Conservation (phyloP, 2,329 filamentous ascomycete species). For the Fusarium verrucosum region DNA sequence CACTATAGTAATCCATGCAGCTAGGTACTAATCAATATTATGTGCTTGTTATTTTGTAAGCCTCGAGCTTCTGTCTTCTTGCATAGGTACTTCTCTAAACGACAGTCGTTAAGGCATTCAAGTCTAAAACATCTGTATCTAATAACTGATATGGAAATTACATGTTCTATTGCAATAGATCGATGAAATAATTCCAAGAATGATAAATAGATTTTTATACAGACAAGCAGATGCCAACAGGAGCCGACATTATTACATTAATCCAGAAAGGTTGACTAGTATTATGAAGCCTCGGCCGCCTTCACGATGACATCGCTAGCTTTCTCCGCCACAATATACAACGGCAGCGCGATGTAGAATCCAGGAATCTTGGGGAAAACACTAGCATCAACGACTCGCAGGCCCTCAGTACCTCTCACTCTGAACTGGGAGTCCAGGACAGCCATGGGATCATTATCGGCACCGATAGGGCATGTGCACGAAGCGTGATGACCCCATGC, state of each 20-base stretch:
- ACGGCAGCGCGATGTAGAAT: constrained; percentile 30
- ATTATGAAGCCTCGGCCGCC: constrained; percentile 13
- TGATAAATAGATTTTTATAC: no score
- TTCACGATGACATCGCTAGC: constrained; percentile 53
- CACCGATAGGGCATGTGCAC: constrained; percentile 46
- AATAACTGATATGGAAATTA: no score
- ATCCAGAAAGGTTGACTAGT: not conserved
- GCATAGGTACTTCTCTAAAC: no score
- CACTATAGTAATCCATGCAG: no score
- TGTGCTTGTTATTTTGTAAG: no score
- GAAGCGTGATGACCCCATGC: constrained; percentile 50
- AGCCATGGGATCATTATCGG: constrained; percentile 47
- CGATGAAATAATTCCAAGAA: no score
- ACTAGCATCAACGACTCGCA: constrained; percentile 70
- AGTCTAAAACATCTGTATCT: no score
- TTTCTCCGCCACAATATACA: constrained; percentile 64
- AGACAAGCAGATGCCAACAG: no score
- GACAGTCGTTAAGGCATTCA: no score
- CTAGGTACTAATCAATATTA: no score
- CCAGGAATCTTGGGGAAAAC: constrained; percentile 54
- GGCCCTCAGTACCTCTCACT: constrained; percentile 62
- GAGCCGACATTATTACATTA: not conserved
- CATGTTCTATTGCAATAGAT: no score
- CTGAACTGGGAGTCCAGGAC: constrained; percentile 63
- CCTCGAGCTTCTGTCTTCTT: no score